Evolutionary conservation across 371 early-diverging fungal species (phyloP).

Genomic region (Lichtheimia ramosa): DNA sequence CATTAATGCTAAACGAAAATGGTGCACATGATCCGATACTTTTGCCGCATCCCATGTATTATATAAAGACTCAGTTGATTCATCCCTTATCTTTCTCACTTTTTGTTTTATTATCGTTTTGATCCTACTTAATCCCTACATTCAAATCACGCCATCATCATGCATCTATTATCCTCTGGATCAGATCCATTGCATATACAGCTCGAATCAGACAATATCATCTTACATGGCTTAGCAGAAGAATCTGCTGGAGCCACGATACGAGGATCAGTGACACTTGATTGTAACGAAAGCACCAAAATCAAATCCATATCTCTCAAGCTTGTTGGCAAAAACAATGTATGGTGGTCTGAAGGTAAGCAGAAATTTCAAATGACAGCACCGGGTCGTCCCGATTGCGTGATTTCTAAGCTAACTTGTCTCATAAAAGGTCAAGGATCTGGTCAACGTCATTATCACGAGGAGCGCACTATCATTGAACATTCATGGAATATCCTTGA

Average conservation of each 20-base stretch:
- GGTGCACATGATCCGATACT: too few relatives aligned
- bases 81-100: too few relatives aligned
- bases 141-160: neutral
- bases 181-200: constrained; percentile 36
- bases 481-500: constrained; percentile 46
- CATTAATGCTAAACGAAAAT: too few relatives aligned
- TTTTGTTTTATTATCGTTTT: too few relatives aligned
- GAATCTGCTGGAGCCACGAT: constrained; percentile 48
- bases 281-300: constrained; percentile 39
- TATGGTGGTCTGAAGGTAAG: constrained; percentile 44
- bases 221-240: constrained; percentile 39
- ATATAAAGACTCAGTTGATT: too few relatives aligned
- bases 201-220: constrained; percentile 33
- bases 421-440: constrained; percentile 32
- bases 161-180: neutral
- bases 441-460: constrained; percentile 41
- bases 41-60: too few relatives aligned
- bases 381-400: too few relatives aligned
- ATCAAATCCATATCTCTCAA: constrained; percentile 37
- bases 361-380: too few relatives aligned
- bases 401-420: too few relatives aligned
- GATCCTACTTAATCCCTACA: neutral
- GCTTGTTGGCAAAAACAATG: constrained; percentile 40
- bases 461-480: constrained; percentile 37
- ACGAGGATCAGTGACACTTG: constrained; percentile 37